Conservation (phyloP, 805 yeast genomes). For the Lipomyces chichibuensis region DNA sequence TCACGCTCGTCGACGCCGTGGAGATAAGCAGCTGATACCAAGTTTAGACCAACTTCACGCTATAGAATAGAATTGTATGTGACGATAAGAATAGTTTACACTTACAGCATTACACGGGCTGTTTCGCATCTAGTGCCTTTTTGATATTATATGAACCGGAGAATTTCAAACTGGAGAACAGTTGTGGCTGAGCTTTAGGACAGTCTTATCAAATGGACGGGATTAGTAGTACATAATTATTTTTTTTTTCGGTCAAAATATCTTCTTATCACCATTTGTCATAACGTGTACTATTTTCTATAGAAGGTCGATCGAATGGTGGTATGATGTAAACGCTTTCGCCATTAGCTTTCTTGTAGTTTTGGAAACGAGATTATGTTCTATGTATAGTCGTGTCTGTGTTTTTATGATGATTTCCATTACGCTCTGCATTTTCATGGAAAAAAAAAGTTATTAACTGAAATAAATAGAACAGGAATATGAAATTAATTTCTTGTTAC, state of each 20-base stretch:
- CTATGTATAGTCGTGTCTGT: neutral
- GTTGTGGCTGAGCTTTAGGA: too few relatives aligned
- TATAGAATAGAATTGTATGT: neutral
- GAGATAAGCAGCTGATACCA: neutral
- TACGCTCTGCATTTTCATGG: neutral
- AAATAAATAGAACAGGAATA: neutral
- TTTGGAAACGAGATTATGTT: neutral
- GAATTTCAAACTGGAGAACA: too few relatives aligned
- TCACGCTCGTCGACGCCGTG: constrained; percentile 15
- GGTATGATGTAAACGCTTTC: neutral
- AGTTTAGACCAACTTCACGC: neutral
- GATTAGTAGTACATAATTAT: neutral
- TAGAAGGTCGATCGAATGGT: neutral
- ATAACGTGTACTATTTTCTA: neutral
- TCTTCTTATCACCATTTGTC: neutral
- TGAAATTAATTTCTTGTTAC: neutral
- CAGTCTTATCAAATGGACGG: neutral
- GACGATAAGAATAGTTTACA: neutral
- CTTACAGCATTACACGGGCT: too few relatives aligned
- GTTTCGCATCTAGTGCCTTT: neutral
- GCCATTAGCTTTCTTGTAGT: neutral
- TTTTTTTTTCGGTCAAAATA: too few relatives aligned
- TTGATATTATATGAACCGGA: too few relatives aligned
- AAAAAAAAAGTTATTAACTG: neutral
- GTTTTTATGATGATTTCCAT: neutral